These are phyloP conservation scores for Ceratocystis huliohia DNA, from an alignment of 2,329 filamentous ascomycete genomes.

Conservation along the genomic window DNA sequence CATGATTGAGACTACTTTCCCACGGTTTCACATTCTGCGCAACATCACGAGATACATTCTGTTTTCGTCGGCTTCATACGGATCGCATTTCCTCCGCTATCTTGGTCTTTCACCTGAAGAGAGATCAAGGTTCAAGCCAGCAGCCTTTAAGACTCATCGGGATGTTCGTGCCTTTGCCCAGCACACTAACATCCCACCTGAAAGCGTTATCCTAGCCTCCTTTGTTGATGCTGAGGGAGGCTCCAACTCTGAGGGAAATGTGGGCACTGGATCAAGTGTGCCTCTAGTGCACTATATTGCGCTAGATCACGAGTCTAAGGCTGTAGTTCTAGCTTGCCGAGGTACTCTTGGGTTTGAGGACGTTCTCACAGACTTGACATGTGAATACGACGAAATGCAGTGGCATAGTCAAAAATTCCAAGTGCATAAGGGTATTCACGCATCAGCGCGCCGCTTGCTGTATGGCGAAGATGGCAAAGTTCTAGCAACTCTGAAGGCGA, in stretches of 20 bases:
- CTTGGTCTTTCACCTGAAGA: slow-evolving; percentile 46
- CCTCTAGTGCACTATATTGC: slow-evolving; percentile 63
- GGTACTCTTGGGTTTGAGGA: slow-evolving; percentile 64
- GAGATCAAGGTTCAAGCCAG: slow-evolving; percentile 29
- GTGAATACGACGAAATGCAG: slow-evolving; percentile 53
- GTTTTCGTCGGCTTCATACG: slow-evolving; percentile 55
- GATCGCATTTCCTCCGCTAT: slow-evolving; percentile 48
- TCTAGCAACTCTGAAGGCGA: slow-evolving; percentile 51
- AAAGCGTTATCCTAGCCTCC: slow-evolving; percentile 53
- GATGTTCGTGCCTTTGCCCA: slow-evolving; percentile 52
- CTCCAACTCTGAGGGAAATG: slow-evolving; percentile 50
- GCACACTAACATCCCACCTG: slow-evolving; percentile 46
- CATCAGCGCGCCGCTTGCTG: slow-evolving; percentile 53
- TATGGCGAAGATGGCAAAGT: slow-evolving; percentile 56
- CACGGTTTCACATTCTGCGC: slow-evolving; percentile 43
- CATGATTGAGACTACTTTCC: slow-evolving; percentile 46
- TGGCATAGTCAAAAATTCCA: slow-evolving; percentile 55
- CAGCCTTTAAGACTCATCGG: slow-evolving; percentile 39
- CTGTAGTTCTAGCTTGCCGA: slow-evolving; percentile 58
- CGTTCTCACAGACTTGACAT: slow-evolving; percentile 60
- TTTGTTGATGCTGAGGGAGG: slow-evolving; percentile 58
- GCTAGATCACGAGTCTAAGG: slow-evolving; percentile 57
- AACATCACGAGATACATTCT: slow-evolving; percentile 54
- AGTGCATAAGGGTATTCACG: slow-evolving; percentile 63
- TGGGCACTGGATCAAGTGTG: slow-evolving; percentile 43